Base-by-base conservation (phyloP, 2,329 filamentous ascomycete species). In the Talaromyces sp. region DNA sequence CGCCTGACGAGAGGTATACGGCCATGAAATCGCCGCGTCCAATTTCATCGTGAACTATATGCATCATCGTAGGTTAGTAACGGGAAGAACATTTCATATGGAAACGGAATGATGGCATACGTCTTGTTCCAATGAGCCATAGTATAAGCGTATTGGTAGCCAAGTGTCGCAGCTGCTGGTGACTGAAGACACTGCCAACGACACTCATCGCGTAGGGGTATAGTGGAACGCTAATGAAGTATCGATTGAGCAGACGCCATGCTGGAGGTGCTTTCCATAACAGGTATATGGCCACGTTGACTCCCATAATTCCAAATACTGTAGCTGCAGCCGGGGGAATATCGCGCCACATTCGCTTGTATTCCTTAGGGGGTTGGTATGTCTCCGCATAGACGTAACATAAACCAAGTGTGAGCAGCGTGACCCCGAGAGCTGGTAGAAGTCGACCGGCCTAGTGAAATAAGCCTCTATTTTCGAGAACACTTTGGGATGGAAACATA, bases 171-270 rank as follows among this genome's bases (percentile, higher is more conserved):
- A 82, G 69, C 7, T 77, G 75, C 56, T 86, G 80, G 71, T 88
- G 86, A 61, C 81, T 83, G 72, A 87, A 87, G 10, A 80, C 73
- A 67, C 81, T 83, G 18, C 82, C 81, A 5, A 88, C 65, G 59
- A 84, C 73, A 63, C 82, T 81, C 7, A 81, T 62, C 8, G 83
- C 77, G 62, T 79, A 78, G 0, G 85, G 85, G 63, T 82, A 83
- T 18, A 79, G 77, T 3, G 82, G 79, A 4, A 81, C 76, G 42
- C 79, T 77, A 59, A 83, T 77, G 68, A 85, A 83, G 73, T 83
- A 85, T 58, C 79, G 82, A 64, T 85, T 87, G 64, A 86, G 76
- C 27, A 81, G 61, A 31, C 76, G 76, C 85, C 85, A 87, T 28
- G 83, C 68, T 0, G 81, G 81, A 16, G 83, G 83, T 33, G 79